Percentiles rank a stretch among this genome's conserved stretches.
These are phyloP conservation scores for Betula pendula DNA, from an alignment of 306 rosid species.

Conservation along the genomic window DNA sequence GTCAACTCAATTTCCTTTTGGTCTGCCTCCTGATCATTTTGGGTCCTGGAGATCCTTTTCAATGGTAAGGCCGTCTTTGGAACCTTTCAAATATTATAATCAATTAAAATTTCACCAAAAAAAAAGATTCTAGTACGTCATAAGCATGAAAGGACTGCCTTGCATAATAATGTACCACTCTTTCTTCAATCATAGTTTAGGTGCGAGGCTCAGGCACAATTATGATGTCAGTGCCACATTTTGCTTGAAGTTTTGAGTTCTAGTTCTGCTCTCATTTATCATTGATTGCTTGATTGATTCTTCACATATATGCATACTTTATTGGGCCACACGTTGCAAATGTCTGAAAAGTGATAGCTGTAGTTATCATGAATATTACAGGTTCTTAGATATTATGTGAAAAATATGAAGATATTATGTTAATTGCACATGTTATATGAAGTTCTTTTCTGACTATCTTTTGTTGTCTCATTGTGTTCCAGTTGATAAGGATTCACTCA, in stretches of 20 bases:
- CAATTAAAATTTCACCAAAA: background rate
- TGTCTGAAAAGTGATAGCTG: background rate
- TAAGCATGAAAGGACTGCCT: background rate
- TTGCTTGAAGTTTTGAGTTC: constrained; percentile 15
- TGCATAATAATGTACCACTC: background rate
- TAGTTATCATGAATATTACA: background rate
- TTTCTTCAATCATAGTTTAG: background rate
- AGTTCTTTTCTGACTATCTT: constrained; percentile 27
- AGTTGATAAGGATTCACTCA: constrained; percentile 72
- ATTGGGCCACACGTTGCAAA: background rate
- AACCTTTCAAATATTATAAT: background rate
- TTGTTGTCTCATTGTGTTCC: constrained; percentile 34
- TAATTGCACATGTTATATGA: constrained; percentile 19
- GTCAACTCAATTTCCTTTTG: background rate
- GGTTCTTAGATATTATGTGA: background rate
- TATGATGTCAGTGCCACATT: background rate
- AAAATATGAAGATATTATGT: constrained; percentile 9
- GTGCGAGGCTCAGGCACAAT: background rate
- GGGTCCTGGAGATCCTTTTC: background rate
- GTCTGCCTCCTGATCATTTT: background rate
- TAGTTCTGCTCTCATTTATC: constrained; percentile 13
- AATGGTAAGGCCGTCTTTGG: background rate
- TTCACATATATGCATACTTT: background rate
- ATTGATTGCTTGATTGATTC: constrained; percentile 2
- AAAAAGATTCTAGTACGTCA: background rate